Percentiles rank a stretch among this genome's conserved stretches.
Conservation (phyloP, 2,329 filamentous ascomycete genomes). For the Talaromyces sp. region DNA sequence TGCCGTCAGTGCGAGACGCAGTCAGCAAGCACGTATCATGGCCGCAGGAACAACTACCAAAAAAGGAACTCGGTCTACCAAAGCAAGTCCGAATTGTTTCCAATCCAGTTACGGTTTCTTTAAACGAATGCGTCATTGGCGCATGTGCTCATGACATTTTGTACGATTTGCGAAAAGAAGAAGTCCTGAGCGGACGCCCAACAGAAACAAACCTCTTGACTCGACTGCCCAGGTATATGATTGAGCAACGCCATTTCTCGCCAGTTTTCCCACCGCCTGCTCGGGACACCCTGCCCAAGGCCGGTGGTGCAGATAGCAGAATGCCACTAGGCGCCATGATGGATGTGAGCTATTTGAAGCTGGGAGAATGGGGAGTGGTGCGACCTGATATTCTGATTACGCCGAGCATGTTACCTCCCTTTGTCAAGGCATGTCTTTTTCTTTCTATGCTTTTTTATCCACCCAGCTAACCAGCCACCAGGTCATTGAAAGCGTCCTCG, state of each 20-base stretch:
- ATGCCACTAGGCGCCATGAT: conserved; percentile 69
- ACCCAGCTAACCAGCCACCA: conserved; percentile 30
- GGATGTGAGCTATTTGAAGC: conserved; percentile 76
- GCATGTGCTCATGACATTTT: conserved; percentile 80
- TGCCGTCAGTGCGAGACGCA: conserved; percentile 77
- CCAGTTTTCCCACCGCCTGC: conserved; percentile 80
- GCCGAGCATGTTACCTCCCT: conserved; percentile 77
- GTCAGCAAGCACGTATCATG: conserved; percentile 81
- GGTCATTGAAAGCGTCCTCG: conserved; percentile 85
- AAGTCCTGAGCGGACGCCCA: conserved; percentile 56
- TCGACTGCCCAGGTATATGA: conserved; percentile 68
- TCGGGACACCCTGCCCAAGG: conserved; percentile 61
- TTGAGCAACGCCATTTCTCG: conserved; percentile 88
- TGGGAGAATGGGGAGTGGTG: conserved; percentile 86
- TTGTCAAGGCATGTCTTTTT: conserved; percentile 66
- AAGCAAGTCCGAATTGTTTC: conserved; percentile 73
- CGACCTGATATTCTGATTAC: conserved; percentile 78
- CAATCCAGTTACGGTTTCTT: conserved; percentile 81
- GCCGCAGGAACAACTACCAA: conserved; percentile 69
- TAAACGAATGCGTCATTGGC: conserved; percentile 82
- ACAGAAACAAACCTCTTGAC: conserved; percentile 59
- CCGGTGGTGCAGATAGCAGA: conserved; percentile 52
- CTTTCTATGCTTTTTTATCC: not conserved
- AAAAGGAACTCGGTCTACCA: conserved; percentile 70
- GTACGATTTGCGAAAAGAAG: conserved; percentile 73